Evolutionary conservation across 768 basidiomycete species (phyloP).

Genomic region (Hygrocybe punicea): DNA sequence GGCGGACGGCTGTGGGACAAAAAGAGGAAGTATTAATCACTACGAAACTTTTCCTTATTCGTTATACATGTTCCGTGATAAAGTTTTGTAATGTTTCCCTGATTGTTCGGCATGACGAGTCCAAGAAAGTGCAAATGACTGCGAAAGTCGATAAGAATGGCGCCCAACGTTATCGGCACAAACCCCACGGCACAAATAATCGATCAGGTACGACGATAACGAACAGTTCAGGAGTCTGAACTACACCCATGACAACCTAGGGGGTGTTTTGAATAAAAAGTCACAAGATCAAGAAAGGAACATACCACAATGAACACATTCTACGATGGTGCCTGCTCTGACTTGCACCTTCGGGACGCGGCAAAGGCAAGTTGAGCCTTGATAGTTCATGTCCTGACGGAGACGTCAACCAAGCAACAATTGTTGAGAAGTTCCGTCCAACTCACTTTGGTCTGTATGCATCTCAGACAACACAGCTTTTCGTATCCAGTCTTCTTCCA

Average conservation of each 20-base stretch:
- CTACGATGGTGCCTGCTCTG: constrained; percentile 84
- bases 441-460: constrained; percentile 86
- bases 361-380: constrained; percentile 97
- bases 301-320: constrained; percentile 96
- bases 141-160: too few relatives aligned
- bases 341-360: constrained; percentile 94
- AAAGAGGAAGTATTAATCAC: too few relatives aligned
- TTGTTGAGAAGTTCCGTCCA: constrained; percentile 8
- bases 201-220: neutral
- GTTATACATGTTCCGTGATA: too few relatives aligned
- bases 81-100: too few relatives aligned
- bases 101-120: too few relatives aligned
- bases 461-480: constrained; percentile 94
- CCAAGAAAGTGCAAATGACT: too few relatives aligned
- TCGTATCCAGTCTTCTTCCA: constrained; percentile 99
- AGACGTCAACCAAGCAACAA: constrained; percentile 2
- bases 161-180: too few relatives aligned
- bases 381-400: constrained; percentile 96
- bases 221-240: constrained; percentile 62
- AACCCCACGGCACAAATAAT: too few relatives aligned
- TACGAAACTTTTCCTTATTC: too few relatives aligned
- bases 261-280: constrained; percentile 3
- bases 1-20: too few relatives aligned
- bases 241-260: constrained; percentile 84
- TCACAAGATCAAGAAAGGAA: constrained; percentile 17